Base-by-base conservation (phyloP, 371 early-diverging fungal species). In the Mortierella polycephala region DNA sequence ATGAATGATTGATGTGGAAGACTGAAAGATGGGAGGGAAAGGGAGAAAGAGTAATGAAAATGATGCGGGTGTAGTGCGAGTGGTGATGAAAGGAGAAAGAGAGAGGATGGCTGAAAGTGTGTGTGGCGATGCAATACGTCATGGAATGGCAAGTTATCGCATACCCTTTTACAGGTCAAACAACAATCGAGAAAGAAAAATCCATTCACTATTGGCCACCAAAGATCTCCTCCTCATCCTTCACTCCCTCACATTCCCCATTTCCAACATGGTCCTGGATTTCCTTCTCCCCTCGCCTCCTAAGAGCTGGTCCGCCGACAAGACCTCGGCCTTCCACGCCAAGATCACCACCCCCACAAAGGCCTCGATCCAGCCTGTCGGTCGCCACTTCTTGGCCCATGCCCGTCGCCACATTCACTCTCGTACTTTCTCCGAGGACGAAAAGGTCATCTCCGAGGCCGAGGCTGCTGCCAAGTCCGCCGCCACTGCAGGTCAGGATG, bases 401-500 rank as follows among this genome's bases (percentile, higher is more conserved):
- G 90, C 89, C 41, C 88, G 91, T 52, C 86, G 91, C 65, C 88
- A 89, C 85, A 84, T 85, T 39, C 86, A 90, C 81, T 90, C 90
- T 74, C 89, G 90, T 69, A 87, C 89, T 57, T 89, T 90, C 85
- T 87, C 88, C 55, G 91, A 90, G 81, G 92, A 91, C 74, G 89
- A 90, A 64, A 82, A 72, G 61, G 73, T 68, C 46, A 16, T 46
- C 21, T 62, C 60, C 13, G 83, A 77, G 60, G 83, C 82, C 18
- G 82, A 81, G 61, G 81, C 71, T 7, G 75, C 80, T 41, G 82
- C 83, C 50, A 83, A 82, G 70, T 75, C 74, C 1, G 85, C 85
- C 42, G 75, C 66, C 46, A 84, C 76, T 37, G 73, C 74, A 60
- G 83, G 82, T 64, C 84, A 83, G 51, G 87, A 88, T 53, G 84